Percentiles rank a stretch among this genome's conserved stretches.
These are phyloP conservation scores for Microbotryomycetes sp. DNA, from an alignment of 1,284 basidiomycete genomes.

Conservation along the genomic window DNA sequence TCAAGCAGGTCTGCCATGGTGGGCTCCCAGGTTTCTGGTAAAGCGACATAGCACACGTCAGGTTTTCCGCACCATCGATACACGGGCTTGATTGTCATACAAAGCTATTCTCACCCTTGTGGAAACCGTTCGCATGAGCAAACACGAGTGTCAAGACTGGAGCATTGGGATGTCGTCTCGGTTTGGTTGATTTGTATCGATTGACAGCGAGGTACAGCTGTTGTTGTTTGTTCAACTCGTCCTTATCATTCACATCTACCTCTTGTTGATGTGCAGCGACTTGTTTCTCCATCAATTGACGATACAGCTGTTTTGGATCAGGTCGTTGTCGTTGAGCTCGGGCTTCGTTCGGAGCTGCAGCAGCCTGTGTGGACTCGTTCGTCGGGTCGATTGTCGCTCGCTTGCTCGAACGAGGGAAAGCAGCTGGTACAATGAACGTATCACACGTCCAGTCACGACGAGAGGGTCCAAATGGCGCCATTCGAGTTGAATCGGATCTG, in stretches of 20 bases:
- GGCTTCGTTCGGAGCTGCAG: neutral
- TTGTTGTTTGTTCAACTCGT: conserved; percentile 17
- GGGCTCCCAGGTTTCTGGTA: conserved; percentile 60
- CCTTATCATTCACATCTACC: conserved; percentile 1
- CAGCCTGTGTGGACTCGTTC: neutral
- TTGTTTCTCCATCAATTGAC: conserved; percentile 13
- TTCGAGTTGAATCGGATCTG: neutral
- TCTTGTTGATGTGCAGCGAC: conserved; percentile 6
- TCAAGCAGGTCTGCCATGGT: conserved; percentile 49
- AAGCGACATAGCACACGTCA: neutral
- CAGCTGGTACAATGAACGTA: conserved; percentile 22
- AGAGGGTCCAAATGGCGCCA: neutral
- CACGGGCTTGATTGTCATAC: too few species aligned
- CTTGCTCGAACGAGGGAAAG: conserved; percentile 21
- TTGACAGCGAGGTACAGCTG: conserved; percentile 25
- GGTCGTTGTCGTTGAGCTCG: neutral
- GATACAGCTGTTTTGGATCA: conserved; percentile 4
- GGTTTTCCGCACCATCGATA: neutral
- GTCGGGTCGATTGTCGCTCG: conserved; percentile 1
- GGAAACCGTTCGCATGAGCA: conserved; percentile 73
- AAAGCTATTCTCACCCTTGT: conserved; percentile 55
- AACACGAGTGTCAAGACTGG: conserved; percentile 58
- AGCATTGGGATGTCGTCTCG: neutral
- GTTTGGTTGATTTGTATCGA: conserved; percentile 11
- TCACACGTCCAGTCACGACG: conserved; percentile 21